phyloP scores from a whole-genome alignment of 257 asterid genomes.

The Solanum tacnaense region DNA sequence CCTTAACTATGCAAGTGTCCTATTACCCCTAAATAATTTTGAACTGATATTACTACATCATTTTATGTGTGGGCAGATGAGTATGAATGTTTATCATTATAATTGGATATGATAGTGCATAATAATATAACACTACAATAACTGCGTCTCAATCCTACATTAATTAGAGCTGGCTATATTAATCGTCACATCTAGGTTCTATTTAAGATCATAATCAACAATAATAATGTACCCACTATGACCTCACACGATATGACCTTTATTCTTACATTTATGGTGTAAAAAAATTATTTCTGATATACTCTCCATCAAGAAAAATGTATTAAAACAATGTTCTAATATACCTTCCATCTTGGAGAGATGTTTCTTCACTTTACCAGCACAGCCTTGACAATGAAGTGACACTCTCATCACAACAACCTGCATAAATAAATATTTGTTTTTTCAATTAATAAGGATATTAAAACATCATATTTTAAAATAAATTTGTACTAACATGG shows the following conservation, averaged over 20 bases:
- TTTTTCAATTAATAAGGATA: neutral
- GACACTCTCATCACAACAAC: slow-evolving; percentile 90
- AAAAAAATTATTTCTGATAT: neutral
- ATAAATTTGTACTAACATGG: slow-evolving; percentile 19
- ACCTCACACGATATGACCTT: neutral
- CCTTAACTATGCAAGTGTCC: too few species aligned
- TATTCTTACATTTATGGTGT: neutral
- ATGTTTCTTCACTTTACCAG: slow-evolving; percentile 72
- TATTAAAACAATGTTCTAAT: neutral
- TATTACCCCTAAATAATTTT: too few species aligned
- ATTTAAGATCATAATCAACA: neutral
- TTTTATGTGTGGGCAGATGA: rapidly evolving
- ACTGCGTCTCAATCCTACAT: neutral
- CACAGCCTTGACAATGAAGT: slow-evolving; percentile 86
- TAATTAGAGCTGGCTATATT: neutral
- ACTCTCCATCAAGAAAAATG: neutral
- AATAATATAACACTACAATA: neutral
- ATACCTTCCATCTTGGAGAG: slow-evolving; percentile 81
- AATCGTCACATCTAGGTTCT: neutral
- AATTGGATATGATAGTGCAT: neutral
- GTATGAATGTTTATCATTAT: neutral
- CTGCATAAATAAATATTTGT: slow-evolving; percentile 12
- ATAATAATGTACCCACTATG: neutral
- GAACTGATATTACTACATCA: neutral
- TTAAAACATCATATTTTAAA: neutral